phyloP scores from a whole-genome alignment of 257 asterid species.

The Anisodus tanguticus region DNA sequence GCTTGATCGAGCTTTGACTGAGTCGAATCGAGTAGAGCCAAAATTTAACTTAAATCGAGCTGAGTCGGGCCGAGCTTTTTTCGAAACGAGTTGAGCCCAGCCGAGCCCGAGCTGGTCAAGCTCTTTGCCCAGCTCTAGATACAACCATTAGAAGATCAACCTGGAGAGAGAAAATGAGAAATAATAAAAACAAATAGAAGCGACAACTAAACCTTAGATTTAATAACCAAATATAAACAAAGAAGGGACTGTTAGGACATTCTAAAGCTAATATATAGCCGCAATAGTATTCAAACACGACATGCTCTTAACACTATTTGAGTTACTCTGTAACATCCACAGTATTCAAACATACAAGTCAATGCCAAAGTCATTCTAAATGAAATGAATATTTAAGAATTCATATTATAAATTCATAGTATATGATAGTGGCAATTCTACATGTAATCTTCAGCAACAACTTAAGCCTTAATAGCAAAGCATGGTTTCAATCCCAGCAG shows the following conservation, averaged over 20 bases:
- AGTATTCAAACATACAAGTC: not conserved
- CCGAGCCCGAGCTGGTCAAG: too few species aligned
- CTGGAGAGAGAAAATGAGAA: too few species aligned
- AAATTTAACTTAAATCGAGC: too few species aligned
- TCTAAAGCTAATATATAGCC: not conserved
- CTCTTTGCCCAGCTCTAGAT: too few species aligned
- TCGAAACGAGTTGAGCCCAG: too few species aligned
- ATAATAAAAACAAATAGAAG: too few species aligned
- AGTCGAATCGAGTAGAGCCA: too few species aligned
- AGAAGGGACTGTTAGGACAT: not conserved
- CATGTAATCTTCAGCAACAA: not conserved
- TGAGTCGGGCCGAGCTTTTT: too few species aligned
- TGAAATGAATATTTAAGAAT: not conserved
- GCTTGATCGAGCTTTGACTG: too few species aligned
- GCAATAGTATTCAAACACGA: not conserved
- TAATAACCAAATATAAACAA: not conserved
- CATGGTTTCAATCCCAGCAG: constrained; percentile 28
- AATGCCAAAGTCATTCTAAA: not conserved
- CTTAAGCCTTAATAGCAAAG: not conserved
- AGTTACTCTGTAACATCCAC: not conserved
- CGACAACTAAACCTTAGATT: too few species aligned
- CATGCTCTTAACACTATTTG: not conserved
- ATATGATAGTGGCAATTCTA: not conserved
- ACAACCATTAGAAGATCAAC: too few species aligned
- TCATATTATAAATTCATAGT: not conserved